phyloP scores from a whole-genome alignment of 2,329 filamentous ascomycete species.

The Ophiostoma ips region DNA sequence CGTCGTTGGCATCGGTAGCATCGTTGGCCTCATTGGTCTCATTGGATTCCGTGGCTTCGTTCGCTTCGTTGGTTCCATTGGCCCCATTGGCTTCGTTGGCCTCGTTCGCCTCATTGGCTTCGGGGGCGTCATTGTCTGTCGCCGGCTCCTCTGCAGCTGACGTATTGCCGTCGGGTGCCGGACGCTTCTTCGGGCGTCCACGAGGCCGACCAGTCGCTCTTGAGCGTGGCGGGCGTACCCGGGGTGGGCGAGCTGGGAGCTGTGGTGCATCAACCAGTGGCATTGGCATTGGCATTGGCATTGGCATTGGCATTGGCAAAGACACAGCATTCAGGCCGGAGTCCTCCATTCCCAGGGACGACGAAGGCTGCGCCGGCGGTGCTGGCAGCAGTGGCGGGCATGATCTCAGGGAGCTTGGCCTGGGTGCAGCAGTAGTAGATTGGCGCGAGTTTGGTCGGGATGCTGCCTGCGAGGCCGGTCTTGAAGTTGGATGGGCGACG shows the following conservation, averaged over 20 bases:
- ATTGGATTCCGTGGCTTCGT: constrained; percentile 31
- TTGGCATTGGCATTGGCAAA: too few relatives aligned
- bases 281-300: too few relatives aligned
- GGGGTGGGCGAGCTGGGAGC: constrained; percentile 21
- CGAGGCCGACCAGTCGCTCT: constrained; percentile 39
- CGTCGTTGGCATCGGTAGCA: constrained; percentile 29
- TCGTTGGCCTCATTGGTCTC: constrained; percentile 13
- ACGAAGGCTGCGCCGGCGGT: neutral
- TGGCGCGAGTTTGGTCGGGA: constrained; percentile 8
- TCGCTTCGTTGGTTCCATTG: constrained; percentile 14
- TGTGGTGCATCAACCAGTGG: constrained; percentile 8
- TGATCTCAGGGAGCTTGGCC: neutral
- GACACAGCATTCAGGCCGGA: neutral
- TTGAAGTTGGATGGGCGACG: constrained; percentile 5
- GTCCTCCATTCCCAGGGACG: constrained; percentile 6
- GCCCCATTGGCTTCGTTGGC: constrained; percentile 17
- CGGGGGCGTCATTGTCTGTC: constrained; percentile 21
- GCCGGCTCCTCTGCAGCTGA: constrained; percentile 53
- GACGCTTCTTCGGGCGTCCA: constrained; percentile 41
- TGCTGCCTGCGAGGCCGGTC: constrained; percentile 1
- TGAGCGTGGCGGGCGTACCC: constrained; percentile 24
- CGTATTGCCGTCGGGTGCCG: constrained; percentile 46
- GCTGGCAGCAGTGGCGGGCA: neutral
- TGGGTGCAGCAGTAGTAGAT: neutral
- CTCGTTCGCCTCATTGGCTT: constrained; percentile 28